These are phyloP conservation scores for Exutisphaerella laricina DNA, from an alignment of 2,329 filamentous ascomycete genomes.

Conservation along the genomic window DNA sequence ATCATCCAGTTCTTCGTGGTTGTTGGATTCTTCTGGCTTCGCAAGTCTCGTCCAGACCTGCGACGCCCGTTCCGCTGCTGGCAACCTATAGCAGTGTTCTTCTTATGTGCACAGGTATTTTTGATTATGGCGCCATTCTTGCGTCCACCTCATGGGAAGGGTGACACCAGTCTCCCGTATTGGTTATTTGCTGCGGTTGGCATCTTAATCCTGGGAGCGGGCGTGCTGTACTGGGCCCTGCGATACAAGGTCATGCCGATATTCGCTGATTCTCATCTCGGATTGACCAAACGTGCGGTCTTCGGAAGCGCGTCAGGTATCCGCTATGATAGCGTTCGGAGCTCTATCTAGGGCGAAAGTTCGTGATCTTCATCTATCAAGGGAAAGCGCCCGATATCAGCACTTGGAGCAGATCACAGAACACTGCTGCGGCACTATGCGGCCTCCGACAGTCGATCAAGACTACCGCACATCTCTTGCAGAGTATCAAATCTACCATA, in stretches of 20 bases:
- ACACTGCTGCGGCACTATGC: too few species aligned
- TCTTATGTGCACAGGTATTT: constrained; percentile 36
- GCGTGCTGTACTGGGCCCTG: constrained; percentile 8
- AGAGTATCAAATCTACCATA: too few species aligned
- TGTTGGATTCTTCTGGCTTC: constrained; percentile 55
- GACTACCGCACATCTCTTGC: too few species aligned
- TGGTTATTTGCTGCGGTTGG: constrained; percentile 43
- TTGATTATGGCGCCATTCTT: constrained; percentile 41
- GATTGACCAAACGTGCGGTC: not conserved
- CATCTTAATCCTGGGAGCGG: constrained; percentile 31
- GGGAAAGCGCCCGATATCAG: too few species aligned
- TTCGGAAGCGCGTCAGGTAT: not conserved
- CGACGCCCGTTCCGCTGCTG: constrained; percentile 61
- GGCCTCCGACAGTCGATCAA: too few species aligned
- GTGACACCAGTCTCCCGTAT: constrained; percentile 40
- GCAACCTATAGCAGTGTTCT: constrained; percentile 51
- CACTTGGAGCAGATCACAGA: too few species aligned
- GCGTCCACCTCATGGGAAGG: constrained; percentile 37
- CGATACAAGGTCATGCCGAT: constrained; percentile 9
- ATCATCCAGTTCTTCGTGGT: constrained; percentile 55
- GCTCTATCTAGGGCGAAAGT: not conserved
- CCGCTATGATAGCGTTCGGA: constrained; percentile 5
- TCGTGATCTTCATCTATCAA: too few species aligned
- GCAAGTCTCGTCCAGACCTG: constrained; percentile 53
- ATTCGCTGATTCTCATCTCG: constrained; percentile 2